phyloP scores from a whole-genome alignment of 1,139 yeast species.

The Geotrichum cucujoidarum region DNA sequence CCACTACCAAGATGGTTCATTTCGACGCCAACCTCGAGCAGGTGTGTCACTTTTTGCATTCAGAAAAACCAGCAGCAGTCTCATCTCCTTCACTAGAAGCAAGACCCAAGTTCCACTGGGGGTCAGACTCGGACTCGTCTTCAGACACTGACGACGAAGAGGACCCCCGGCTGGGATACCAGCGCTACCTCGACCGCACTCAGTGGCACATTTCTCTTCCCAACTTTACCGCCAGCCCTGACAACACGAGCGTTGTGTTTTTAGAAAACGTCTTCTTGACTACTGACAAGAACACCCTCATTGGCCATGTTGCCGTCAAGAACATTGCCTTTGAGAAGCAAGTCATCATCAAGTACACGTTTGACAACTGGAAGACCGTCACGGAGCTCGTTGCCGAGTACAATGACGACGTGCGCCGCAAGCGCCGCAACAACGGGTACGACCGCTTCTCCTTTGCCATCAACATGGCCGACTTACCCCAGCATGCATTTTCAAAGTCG shows the following conservation, averaged over 20 bases:
- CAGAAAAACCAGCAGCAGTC: constrained; percentile 72
- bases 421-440: constrained; percentile 35
- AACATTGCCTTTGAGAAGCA: constrained; percentile 62
- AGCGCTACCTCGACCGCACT: constrained; percentile 23
- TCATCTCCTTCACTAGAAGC: constrained; percentile 45
- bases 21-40: constrained; percentile 64
- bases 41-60: constrained; percentile 63
- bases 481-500: constrained; percentile 33
- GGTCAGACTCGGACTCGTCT: constrained; percentile 30
- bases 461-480: constrained; percentile 37
- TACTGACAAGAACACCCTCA: constrained; percentile 50
- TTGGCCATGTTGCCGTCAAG: constrained; percentile 70
- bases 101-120: constrained; percentile 32
- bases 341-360: constrained; percentile 59
- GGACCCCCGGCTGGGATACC: constrained; percentile 29
- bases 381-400: constrained; percentile 63
- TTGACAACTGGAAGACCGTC: constrained; percentile 69
- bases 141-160: constrained; percentile 31
- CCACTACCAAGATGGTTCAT: constrained; percentile 74
- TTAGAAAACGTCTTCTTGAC: constrained; percentile 62
- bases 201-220: constrained; percentile 50
- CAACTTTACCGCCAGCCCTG: constrained; percentile 39
- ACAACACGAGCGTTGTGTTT: constrained; percentile 41
- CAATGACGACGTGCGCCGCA: constrained; percentile 55
- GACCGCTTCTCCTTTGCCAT: constrained; percentile 47